Evolutionary conservation across 2,329 filamentous ascomycete species (phyloP).

Genomic region (Aureobasidium sp.): DNA sequence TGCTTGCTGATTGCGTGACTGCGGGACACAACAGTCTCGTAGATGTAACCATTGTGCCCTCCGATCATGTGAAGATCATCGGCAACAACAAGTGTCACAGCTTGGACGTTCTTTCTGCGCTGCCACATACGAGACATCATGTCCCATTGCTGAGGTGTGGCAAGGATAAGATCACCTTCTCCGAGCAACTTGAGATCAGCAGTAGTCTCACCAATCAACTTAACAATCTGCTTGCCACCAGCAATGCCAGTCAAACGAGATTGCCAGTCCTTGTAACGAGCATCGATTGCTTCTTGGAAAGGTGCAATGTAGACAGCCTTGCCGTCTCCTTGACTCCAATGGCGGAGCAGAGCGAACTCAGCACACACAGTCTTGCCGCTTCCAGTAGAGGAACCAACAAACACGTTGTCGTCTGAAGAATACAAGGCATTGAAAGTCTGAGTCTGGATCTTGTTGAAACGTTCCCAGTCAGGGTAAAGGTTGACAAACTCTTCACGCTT

Average conservation of each 20-base stretch:
- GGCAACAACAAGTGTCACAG: constrained; percentile 82
- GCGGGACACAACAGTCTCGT: constrained; percentile 95
- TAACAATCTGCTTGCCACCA: constrained; percentile 83
- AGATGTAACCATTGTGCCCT: constrained; percentile 76
- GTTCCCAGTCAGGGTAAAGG: constrained; percentile 73
- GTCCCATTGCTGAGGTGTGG: constrained; percentile 93
- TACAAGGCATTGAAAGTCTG: constrained; percentile 94
- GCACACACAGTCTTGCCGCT: constrained; percentile 97
- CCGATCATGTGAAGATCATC: constrained; percentile 94
- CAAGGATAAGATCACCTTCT: constrained; percentile 78
- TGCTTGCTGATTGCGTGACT: constrained; percentile 91
- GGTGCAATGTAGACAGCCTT: constrained; percentile 91
- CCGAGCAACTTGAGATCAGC: constrained; percentile 85
- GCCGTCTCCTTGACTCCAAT: constrained; percentile 68
- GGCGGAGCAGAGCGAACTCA: constrained; percentile 81
- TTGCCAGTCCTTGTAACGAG: constrained; percentile 75
- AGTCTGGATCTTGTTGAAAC: constrained; percentile 97
- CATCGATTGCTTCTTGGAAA: constrained; percentile 86
- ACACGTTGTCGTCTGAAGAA: constrained; percentile 84
- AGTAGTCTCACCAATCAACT: constrained; percentile 86
- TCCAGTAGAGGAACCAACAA: constrained; percentile 84
- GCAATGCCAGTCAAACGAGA: constrained; percentile 61
- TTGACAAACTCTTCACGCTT: constrained; percentile 76
- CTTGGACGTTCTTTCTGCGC: constrained; percentile 88
- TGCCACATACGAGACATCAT: constrained; percentile 94